phyloP scores from a whole-genome alignment of 768 basidiomycete genomes.

The Hemileccinum impolitum region DNA sequence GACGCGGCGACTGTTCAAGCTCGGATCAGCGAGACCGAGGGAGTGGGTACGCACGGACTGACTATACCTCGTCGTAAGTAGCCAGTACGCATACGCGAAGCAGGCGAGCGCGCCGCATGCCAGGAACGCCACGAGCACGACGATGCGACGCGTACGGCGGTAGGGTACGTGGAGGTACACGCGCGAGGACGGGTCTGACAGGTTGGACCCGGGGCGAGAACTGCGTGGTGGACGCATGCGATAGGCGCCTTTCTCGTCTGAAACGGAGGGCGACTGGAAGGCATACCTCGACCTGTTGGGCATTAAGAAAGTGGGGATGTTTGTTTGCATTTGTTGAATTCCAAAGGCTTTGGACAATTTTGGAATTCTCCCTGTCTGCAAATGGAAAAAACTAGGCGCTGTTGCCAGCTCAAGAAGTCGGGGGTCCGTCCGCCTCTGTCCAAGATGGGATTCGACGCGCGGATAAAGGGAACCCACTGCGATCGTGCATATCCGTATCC shows the following conservation, averaged over 20 bases:
- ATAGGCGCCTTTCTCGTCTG: constrained; percentile 63
- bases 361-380: too few species aligned
- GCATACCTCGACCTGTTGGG: constrained; percentile 12
- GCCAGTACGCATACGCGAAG: constrained; percentile 61
- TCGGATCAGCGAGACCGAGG: constrained; percentile 16
- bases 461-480: too few species aligned
- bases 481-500: too few species aligned
- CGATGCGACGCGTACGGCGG: constrained; percentile 34
- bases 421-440: too few species aligned
- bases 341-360: neutral
- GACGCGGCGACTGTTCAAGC: constrained; percentile 16
- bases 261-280: constrained; percentile 57
- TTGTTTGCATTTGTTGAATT: constrained; percentile 19
- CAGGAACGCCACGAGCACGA: constrained; percentile 45
- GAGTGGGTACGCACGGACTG: constrained; percentile 13
- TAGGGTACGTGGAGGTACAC: constrained; percentile 12
- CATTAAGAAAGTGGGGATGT: too few species aligned
- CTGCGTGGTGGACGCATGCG: constrained; percentile 51
- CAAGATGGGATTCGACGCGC: too few species aligned
- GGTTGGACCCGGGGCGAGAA: constrained; percentile 20
- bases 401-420: too few species aligned
- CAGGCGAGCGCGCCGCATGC: constrained; percentile 46
- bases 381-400: too few species aligned
- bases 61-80: constrained; percentile 61
- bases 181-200: constrained; percentile 6